These are phyloP conservation scores for Aspergillus cavernicola DNA, from an alignment of 495 filamentous ascomycete species.

Conservation along the genomic window DNA sequence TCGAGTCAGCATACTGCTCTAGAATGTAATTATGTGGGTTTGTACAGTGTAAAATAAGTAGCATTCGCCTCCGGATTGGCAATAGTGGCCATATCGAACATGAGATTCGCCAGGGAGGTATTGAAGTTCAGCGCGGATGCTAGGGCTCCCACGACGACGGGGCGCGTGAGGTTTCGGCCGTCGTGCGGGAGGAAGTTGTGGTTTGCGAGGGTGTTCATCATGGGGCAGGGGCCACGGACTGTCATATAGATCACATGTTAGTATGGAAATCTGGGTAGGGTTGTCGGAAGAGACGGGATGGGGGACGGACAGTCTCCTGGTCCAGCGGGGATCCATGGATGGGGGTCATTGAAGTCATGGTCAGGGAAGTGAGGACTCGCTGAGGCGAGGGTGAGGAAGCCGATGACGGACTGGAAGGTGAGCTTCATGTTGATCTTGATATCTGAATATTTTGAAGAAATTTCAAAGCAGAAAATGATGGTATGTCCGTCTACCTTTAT, in stretches of 20 bases:
- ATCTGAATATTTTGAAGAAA: not conserved
- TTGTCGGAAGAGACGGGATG: no score
- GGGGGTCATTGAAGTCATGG: not conserved
- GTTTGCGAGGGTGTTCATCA: conserved; percentile 55
- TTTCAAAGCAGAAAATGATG: no score
- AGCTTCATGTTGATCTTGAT: not conserved
- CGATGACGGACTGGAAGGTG: not conserved
- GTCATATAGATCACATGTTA: no score
- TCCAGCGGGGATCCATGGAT: not conserved
- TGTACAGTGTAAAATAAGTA: conserved; percentile 44
- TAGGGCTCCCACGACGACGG: conserved; percentile 29
- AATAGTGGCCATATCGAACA: conserved; percentile 41
- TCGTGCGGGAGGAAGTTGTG: conserved; percentile 53
- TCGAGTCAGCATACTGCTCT: not conserved
- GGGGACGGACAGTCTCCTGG: not conserved
- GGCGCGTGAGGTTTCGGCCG: conserved; percentile 32
- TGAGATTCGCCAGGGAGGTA: conserved; percentile 22
- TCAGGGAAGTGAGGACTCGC: not conserved
- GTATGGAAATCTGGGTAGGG: no score
- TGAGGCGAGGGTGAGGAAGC: not conserved
- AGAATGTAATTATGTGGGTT: no score
- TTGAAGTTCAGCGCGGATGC: conserved; percentile 42
- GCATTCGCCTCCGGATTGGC: conserved; percentile 49
- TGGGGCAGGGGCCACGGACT: conserved; percentile 40
- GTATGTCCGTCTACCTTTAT: no score